These are phyloP conservation scores for Sclerotinia spermophila DNA, from an alignment of 2,329 filamentous ascomycete species.

Conservation along the genomic window DNA sequence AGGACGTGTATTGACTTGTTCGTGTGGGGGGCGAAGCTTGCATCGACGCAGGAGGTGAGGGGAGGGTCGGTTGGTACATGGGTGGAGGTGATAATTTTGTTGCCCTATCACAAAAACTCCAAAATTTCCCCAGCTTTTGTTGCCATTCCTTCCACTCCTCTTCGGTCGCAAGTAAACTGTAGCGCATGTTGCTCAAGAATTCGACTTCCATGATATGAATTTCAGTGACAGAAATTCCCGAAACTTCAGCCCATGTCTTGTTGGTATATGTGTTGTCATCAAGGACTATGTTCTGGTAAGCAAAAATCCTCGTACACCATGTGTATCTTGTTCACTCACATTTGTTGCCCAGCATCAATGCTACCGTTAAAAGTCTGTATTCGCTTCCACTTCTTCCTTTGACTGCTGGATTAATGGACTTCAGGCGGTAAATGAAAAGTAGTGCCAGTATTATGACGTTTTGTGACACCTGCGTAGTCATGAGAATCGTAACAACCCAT, in stretches of 20 bases:
- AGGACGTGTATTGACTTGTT: slow-evolving; percentile 39
- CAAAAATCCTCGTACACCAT: background rate
- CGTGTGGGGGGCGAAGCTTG: slow-evolving; percentile 48
- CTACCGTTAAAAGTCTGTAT: slow-evolving; percentile 87
- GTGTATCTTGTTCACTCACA: slow-evolving; percentile 50
- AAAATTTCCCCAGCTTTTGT: slow-evolving; percentile 74
- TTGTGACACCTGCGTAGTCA: slow-evolving; percentile 92
- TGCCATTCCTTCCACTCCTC: slow-evolving; percentile 88
- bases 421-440: slow-evolving; percentile 88
- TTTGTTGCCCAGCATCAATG: slow-evolving; percentile 97
- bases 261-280: slow-evolving; percentile 99
- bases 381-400: slow-evolving; percentile 92
- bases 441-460: slow-evolving; percentile 90
- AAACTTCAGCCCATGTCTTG: slow-evolving; percentile 99
- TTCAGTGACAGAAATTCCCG: slow-evolving; percentile 86
- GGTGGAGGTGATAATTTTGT: slow-evolving; percentile 34
- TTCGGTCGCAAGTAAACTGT: slow-evolving; percentile 83
- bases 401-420: slow-evolving; percentile 83
- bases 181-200: slow-evolving; percentile 97
- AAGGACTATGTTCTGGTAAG: slow-evolving; percentile 56
- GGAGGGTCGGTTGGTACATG: slow-evolving; percentile 43
- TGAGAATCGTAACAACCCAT: slow-evolving; percentile 88
- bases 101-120: slow-evolving; percentile 54
- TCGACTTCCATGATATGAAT: slow-evolving; percentile 99
- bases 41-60: slow-evolving; percentile 49